These are phyloP conservation scores for Heterobasidion irregulare DNA, from an alignment of 1,284 basidiomycete genomes.

Conservation along the genomic window DNA sequence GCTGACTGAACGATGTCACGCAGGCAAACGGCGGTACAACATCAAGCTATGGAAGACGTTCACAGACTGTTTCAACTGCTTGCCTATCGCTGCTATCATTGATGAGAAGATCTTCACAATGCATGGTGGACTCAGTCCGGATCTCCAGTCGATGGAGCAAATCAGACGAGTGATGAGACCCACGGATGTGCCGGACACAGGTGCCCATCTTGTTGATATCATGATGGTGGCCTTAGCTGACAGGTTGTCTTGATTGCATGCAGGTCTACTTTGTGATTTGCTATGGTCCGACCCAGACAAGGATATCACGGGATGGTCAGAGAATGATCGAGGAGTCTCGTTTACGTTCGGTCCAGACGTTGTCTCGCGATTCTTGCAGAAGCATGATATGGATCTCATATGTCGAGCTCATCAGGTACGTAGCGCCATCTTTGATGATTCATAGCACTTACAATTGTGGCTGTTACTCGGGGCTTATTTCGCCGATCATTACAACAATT, in stretches of 20 bases:
- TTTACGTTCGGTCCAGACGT: conserved; percentile 99
- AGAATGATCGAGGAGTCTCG: conserved; percentile 97
- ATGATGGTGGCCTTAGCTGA: conserved; percentile 4
- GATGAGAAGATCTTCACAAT: conserved; percentile 97
- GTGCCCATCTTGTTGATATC: conserved; percentile 35
- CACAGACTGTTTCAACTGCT: conserved; percentile 94
- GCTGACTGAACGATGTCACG: background rate
- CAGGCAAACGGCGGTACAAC: conserved; percentile 95
- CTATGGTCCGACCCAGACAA: conserved; percentile 99
- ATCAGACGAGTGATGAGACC: conserved; percentile 99
- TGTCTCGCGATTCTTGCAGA: conserved; percentile 95
- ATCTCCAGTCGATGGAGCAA: conserved; percentile 99
- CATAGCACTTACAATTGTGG: background rate
- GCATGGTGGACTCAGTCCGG: conserved; percentile 91
- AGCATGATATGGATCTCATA: conserved; percentile 99
- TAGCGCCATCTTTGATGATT: conserved; percentile 8
- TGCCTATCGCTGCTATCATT: conserved; percentile 93
- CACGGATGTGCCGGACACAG: conserved; percentile 98
- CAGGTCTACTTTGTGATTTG: conserved; percentile 90
- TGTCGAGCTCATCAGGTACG: conserved; percentile 94
- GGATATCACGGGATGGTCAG: conserved; percentile 98
- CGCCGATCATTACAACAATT: background rate
- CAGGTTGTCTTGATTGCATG: conserved; percentile 3
- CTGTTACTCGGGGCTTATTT: background rate
- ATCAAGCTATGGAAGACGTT: conserved; percentile 99